Evolutionary conservation across 768 basidiomycete species (phyloP), one percentile per base, ranked within the genome.

Genomic region (Ramaria sp.): DNA sequence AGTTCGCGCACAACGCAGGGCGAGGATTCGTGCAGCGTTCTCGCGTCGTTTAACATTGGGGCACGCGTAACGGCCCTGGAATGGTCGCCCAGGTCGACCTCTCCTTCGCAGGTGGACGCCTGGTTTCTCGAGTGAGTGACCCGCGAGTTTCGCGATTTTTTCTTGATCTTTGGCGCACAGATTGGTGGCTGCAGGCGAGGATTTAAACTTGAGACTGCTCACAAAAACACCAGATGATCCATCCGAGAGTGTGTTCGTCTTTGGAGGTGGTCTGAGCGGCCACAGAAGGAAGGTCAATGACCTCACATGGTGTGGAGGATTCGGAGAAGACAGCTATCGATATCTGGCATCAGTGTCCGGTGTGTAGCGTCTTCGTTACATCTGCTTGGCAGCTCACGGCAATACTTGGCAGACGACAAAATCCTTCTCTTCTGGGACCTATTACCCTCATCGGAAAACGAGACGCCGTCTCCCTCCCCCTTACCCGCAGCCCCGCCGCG

Each of bases 401-500:
- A 19, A 5, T 13, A 1, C 24, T 43, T 38, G 4, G 6, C 60
- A 88, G 88, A 89, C 62, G 89, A 91, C 70, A 86, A 81, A 66
- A 84, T 86, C 78, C 77, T 89, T 39, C 85, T 89, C 81, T 81
- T 91, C 7, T 91, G 89, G 89, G 88, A 91, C 68, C 75, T 91
- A n/a, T 24, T 33, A n/a, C 58, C 24, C 27, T 22, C 30, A 15
- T 43, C 9, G 33, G 50, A 17, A 34, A 39, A n/a, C 19, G 22
- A 22, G 24, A 65, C 72, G 37, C 54, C 75, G 47, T 69, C 78
- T 54, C 71, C 77, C 43, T 67, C 73, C 37, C 67, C 70, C 20
- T 65, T 58, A 63, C 67, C 73, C 45, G 68, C 68, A n/a, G 60
- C 42, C 70, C 68, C 2, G 65, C 63, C 33, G 15, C 53, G 53